Conservation (phyloP, 2,329 filamentous ascomycete genomes). For the Aspergillus chevalieri region DNA sequence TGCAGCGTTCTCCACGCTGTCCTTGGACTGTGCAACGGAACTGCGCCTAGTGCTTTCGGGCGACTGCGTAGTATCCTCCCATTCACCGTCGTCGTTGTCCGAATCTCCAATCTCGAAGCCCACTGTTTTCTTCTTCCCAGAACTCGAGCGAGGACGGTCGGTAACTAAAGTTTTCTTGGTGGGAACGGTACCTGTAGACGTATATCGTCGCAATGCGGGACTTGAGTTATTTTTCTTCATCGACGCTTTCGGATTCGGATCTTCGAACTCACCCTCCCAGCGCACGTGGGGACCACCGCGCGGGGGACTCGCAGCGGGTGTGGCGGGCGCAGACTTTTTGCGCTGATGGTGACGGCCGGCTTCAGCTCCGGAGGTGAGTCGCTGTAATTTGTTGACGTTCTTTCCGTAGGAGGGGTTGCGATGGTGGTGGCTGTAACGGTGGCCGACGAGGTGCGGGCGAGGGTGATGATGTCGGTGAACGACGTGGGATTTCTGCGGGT, state of each 20-base stretch:
- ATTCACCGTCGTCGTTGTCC: conserved; percentile 41
- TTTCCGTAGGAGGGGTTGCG: conserved; percentile 41
- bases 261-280: conserved; percentile 37
- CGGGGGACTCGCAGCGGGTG: conserved; percentile 37
- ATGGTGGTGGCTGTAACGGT: conserved; percentile 33
- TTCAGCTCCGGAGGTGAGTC: conserved; percentile 27
- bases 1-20: conserved; percentile 27
- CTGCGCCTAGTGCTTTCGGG: conserved; percentile 43
- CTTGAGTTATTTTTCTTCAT: conserved; percentile 44
- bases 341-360: conserved; percentile 36
- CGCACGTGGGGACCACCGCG: conserved; percentile 32
- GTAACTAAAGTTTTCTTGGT: conserved; percentile 36
- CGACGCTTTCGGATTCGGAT: conserved; percentile 27
- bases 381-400: conserved; percentile 39
- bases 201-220: conserved; percentile 35
- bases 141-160: conserved; percentile 27
- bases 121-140: conserved; percentile 41
- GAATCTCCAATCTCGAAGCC: conserved; percentile 42
- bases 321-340: conserved; percentile 42
- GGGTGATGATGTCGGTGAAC: conserved; percentile 31
- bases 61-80: conserved; percentile 45
- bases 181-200: conserved; percentile 21
- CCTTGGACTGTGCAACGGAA: conserved; percentile 34
- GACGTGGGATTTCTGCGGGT: conserved; percentile 22
- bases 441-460: conserved; percentile 39